phyloP scores from a whole-genome alignment of 768 basidiomycete species.

The Lactifluus volemus region DNA sequence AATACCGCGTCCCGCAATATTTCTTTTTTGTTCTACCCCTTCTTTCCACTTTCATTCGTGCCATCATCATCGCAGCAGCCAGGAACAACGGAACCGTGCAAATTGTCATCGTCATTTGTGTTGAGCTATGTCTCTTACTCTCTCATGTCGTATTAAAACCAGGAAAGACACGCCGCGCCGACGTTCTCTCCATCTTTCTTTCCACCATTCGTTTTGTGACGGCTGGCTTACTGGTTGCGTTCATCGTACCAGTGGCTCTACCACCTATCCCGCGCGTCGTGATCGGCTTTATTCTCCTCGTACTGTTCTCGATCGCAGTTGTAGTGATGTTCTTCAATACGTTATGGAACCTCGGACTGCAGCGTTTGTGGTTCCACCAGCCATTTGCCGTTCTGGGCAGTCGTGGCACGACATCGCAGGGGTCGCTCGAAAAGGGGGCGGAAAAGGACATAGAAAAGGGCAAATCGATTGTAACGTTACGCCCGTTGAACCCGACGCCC shows the following conservation, averaged over 20 bases:
- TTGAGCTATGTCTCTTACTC: conserved; percentile 55
- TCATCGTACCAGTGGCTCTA: conserved; percentile 55
- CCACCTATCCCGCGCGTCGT: conserved; percentile 72
- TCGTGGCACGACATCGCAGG: conserved; percentile 17
- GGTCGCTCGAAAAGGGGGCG: conserved; percentile 26
- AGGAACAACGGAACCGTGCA: conserved; percentile 57
- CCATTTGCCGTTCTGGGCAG: conserved; percentile 18
- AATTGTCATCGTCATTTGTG: conserved; percentile 52
- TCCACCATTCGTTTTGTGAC: conserved; percentile 59
- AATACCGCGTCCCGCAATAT: conserved; percentile 58
- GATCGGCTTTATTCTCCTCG: conserved; percentile 67
- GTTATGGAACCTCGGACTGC: conserved; percentile 35
- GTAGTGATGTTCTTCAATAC: conserved; percentile 63
- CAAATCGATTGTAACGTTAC: conserved; percentile 13
- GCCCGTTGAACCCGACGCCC: conserved; percentile 48
- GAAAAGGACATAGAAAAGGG: conserved; percentile 19
- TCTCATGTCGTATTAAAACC: conserved; percentile 50
- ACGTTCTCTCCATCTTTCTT: conserved; percentile 61
- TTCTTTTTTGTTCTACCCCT: conserved; percentile 58
- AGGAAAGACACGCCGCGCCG: conserved; percentile 55
- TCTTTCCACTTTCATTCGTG: conserved; percentile 50
- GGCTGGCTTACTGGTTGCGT: conserved; percentile 67
- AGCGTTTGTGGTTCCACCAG: conserved; percentile 27
- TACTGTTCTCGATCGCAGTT: conserved; percentile 63
- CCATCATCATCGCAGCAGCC: conserved; percentile 64